phyloP scores from a whole-genome alignment of 2,329 filamentous ascomycete genomes.

The Colletotrichum sp. region DNA sequence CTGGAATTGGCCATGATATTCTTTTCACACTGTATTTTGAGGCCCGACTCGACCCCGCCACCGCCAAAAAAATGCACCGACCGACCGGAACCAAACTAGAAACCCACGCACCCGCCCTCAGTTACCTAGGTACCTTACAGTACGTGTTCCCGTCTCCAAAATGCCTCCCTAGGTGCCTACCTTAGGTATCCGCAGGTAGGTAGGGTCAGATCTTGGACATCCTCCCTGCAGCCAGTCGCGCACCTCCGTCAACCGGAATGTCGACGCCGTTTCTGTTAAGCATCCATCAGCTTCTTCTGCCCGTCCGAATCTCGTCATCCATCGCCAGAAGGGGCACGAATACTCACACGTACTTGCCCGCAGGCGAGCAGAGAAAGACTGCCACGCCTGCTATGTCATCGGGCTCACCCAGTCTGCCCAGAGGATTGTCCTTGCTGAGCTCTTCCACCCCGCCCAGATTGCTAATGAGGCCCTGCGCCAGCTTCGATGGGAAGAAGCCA shows the following conservation, averaged over 20 bases:
- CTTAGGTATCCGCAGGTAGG: not conserved
- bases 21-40: not conserved
- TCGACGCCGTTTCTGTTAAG: conserved; percentile 38
- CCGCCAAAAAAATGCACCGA: no score
- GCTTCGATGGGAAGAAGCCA: conserved; percentile 73
- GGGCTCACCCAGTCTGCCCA: conserved; percentile 57
- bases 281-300: not conserved
- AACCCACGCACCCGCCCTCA: no score
- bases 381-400: conserved; percentile 67
- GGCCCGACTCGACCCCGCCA: not conserved
- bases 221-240: conserved; percentile 31
- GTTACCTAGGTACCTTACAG: not conserved
- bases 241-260: conserved; percentile 38
- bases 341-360: conserved; percentile 53
- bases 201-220: conserved; percentile 28
- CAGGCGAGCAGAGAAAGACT: conserved; percentile 61
- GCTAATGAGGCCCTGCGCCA: conserved; percentile 70
- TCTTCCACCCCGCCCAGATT: conserved; percentile 60
- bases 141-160: no score
- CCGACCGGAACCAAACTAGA: no score
- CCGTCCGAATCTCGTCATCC: not conserved
- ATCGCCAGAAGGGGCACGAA: not conserved
- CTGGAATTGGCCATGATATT: not conserved
- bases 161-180: no score
- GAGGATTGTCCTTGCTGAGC: conserved; percentile 56